Percentiles rank a stretch among this genome's conserved stretches.
Evolutionary conservation across 106 monocot genomes (phyloP).

Genomic region (Platanthera guangdongensis): DNA sequence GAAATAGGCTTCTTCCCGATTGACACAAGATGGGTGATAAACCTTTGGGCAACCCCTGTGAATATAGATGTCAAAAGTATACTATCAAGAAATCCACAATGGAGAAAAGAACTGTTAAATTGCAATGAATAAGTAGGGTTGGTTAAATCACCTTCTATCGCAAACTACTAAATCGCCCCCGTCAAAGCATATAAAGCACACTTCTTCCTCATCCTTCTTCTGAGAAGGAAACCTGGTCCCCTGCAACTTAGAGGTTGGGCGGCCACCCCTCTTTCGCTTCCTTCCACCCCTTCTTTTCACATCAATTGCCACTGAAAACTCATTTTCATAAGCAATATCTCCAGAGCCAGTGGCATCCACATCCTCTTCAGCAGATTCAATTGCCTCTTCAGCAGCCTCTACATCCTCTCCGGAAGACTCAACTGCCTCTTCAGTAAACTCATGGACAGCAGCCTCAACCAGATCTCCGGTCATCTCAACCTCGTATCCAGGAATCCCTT

Average conservation of each 20-base stretch:
- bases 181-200: constrained; percentile 68
- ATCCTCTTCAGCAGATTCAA: constrained; percentile 2
- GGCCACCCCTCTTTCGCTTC: constrained; percentile 33
- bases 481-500: not conserved
- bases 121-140: not conserved
- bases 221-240: constrained; percentile 6
- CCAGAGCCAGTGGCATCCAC: constrained; percentile 1
- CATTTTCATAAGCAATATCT: constrained; percentile 3
- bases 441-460: not conserved
- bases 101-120: not conserved
- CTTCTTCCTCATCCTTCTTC: constrained; percentile 38
- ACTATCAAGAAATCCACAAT: not conserved
- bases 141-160: constrained; percentile 43
- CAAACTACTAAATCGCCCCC: constrained; percentile 62
- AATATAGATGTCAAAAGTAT: constrained; percentile 13
- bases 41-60: constrained; percentile 84
- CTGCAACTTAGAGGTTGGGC: constrained; percentile 8
- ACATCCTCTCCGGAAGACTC: no score
- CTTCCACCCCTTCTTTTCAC: constrained; percentile 17
- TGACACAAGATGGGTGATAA: constrained; percentile 87
- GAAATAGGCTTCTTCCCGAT: constrained; percentile 82
- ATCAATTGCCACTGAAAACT: not conserved
- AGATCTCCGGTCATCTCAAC: not conserved
- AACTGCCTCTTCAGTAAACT: not conserved
- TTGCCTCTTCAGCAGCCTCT: not conserved